Conservation (phyloP, 257 asterid species). For the Nicotiana obtusifolia region DNA sequence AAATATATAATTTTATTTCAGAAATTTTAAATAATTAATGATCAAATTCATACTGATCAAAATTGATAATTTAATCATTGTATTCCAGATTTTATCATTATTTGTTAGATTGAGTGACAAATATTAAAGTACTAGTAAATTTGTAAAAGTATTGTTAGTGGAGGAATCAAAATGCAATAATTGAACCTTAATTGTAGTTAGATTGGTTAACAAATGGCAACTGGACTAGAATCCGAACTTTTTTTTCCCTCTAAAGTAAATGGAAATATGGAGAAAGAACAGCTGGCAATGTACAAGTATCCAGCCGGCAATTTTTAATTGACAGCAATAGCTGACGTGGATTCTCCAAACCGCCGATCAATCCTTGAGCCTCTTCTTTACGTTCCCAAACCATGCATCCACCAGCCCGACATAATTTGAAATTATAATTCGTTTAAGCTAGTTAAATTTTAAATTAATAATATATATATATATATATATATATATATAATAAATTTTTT, state of each 20-base stretch:
- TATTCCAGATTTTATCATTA: not conserved
- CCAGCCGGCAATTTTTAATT: slow-evolving; percentile 35
- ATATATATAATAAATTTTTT: no score
- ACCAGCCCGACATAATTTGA: no score
- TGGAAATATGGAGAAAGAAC: not conserved
- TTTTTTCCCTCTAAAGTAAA: not conserved
- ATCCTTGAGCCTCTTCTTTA: not conserved
- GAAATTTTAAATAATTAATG: not conserved
- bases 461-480: no score
- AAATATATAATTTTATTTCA: no score
- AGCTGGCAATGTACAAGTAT: slow-evolving; percentile 48
- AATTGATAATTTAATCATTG: not conserved
- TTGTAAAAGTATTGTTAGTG: not conserved
- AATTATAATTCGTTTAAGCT: no score
- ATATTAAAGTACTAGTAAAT: not conserved
- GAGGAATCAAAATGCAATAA: not conserved
- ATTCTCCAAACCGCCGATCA: slow-evolving; percentile 22
- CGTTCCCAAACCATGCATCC: no score
- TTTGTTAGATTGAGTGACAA: not conserved
- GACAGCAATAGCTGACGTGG: slow-evolving; percentile 47
- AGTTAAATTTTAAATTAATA: no score
- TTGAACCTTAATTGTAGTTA: not conserved
- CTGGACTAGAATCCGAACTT: not conserved
- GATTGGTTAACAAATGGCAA: not conserved
- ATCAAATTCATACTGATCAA: not conserved